A percentile compares a stretch with the other conserved stretches of the same genome.
These are phyloP conservation scores for Suhomyces wounanorum DNA, from an alignment of 1,139 yeast genomes.

Conservation along the genomic window DNA sequence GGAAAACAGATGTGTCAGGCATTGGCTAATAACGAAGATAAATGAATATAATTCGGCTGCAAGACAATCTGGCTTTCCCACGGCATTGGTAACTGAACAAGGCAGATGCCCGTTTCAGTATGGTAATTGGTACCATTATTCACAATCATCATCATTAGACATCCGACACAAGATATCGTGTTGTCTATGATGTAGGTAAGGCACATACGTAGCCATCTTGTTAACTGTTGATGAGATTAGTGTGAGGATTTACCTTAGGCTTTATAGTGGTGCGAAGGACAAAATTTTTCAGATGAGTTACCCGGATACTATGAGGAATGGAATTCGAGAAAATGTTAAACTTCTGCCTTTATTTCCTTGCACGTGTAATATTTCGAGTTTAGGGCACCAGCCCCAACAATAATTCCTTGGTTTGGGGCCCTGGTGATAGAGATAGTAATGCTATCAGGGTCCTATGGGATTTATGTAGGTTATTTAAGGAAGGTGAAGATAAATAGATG, in stretches of 20 bases:
- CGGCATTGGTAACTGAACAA: constrained; percentile 24
- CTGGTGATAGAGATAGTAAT: background rate
- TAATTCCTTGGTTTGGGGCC: background rate
- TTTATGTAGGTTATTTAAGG: background rate
- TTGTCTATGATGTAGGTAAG: constrained; percentile 10
- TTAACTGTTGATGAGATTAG: constrained; percentile 10
- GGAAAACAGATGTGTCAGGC: constrained; percentile 54
- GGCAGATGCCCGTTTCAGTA: background rate
- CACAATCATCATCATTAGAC: constrained; percentile 12
- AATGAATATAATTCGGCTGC: constrained; percentile 36
- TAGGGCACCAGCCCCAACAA: constrained; percentile 6
- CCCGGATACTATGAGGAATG: constrained; percentile 5
- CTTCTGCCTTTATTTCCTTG: background rate
- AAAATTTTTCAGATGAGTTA: constrained; percentile 13
- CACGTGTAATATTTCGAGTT: background rate
- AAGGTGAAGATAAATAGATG: background rate
- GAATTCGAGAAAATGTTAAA: background rate
- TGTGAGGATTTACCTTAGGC: background rate
- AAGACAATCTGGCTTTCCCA: constrained; percentile 51
- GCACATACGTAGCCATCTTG: constrained; percentile 25
- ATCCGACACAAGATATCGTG: constrained; percentile 11
- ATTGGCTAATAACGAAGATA: constrained; percentile 39
- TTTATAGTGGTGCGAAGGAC: constrained; percentile 17
- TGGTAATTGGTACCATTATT: constrained; percentile 2
- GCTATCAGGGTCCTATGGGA: background rate